Conservation (phyloP, 2,329 filamentous ascomycete species). For the Fusarium agapanthi region DNA sequence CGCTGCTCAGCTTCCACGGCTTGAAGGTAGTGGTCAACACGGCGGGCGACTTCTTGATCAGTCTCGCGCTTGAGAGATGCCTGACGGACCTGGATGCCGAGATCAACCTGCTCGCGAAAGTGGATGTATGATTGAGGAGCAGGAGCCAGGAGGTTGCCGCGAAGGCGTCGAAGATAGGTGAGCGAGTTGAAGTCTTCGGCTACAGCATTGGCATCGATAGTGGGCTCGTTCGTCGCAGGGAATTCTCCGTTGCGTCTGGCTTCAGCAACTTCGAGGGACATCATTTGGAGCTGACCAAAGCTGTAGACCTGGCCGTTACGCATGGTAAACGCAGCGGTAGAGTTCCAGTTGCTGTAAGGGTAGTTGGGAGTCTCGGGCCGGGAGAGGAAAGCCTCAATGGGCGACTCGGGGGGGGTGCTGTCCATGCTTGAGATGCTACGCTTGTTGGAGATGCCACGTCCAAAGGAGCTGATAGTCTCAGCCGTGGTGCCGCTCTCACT, state of each 20-base stretch:
- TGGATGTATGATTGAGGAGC: conserved; percentile 35
- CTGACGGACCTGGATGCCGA: conserved; percentile 50
- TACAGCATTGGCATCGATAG: conserved; percentile 38
- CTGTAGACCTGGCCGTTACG: conserved; percentile 12
- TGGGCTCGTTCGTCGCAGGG: conserved; percentile 43
- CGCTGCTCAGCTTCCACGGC: conserved; percentile 39
- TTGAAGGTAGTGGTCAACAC: conserved; percentile 40
- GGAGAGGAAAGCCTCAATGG: conserved; percentile 17
- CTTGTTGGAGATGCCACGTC: background rate
- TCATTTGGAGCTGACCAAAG: conserved; percentile 38
- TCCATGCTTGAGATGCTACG: background rate
- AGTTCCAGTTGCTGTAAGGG: background rate
- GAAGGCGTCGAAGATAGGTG: conserved; percentile 41
- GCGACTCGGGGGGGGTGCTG: conserved; percentile 10
- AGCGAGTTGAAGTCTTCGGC: conserved; percentile 47
- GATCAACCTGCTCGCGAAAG: conserved; percentile 46
- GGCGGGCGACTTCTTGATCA: conserved; percentile 33
- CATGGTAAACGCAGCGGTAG: background rate
- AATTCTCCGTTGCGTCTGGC: conserved; percentile 47
- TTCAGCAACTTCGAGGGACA: conserved; percentile 42
- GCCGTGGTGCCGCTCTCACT: background rate
- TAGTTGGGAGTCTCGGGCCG: background rate
- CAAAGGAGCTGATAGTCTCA: background rate
- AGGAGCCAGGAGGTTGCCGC: conserved; percentile 20
- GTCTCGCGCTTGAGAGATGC: conserved; percentile 22